Base-by-base conservation (phyloP, 108 stramenopile genomes). In the Skeletonema menzelii region DNA sequence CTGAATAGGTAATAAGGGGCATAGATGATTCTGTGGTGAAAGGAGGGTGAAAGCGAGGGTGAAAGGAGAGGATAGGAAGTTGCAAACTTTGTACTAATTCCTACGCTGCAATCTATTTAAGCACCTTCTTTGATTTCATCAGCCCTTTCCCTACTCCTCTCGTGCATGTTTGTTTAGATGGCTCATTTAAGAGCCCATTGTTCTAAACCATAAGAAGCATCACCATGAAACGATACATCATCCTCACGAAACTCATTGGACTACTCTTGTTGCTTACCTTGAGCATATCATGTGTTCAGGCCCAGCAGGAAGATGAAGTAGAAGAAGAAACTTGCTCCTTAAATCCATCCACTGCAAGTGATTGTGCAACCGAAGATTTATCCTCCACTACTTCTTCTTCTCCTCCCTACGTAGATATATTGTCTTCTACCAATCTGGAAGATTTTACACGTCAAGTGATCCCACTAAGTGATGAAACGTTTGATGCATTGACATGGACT, bases 401-500 rank as follows among this genome's bases (percentile, higher is more conserved):
- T n/a, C 4, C 40, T 42, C 3, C 40, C 15, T 17, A 26, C 13
- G 20, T 27, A n/a, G 49, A 31, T n/a, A 14, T 11, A 37, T 22
- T 53, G 49, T 53, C 22, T 0, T 61, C 2, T 17, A 30, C 22
- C 35, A 37, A 37, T 13, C 19, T 71, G 5, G 17, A 38, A 19
- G 35, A 66, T 57, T 65, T 59, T 24, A 35, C 67, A 20, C 65
- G 57, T 10, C 73, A 56, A 63, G 67, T 80, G 14, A 38, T 80
- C 3, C 22, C 62, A 14, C 72, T 80, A 8, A 73, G 63, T 8
- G 79, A 80, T 34, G 79, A 80, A 11, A 80, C 55, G 20, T 80
- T 80, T 44, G 79, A 80, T 22, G 53, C 13, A 12, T 62, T 80
- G 32, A 80, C 79, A 22, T 56, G 24, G 63, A 64, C 79, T 6